These are phyloP conservation scores for Fomitopsis schrenkii DNA, from an alignment of 1,284 basidiomycete genomes.

Conservation along the genomic window DNA sequence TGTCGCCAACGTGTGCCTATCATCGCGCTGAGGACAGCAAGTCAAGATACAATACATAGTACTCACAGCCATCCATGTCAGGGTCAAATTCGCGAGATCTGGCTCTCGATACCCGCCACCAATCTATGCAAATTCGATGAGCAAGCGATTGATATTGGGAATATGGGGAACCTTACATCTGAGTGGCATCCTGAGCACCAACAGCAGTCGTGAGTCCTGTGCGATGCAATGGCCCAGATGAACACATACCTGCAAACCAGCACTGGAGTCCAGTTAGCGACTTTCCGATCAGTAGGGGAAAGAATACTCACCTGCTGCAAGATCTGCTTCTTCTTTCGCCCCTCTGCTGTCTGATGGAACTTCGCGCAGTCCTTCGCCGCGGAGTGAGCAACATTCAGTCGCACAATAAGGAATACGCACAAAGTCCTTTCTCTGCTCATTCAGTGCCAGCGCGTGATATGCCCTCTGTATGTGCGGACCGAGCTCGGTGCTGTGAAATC, in stretches of 20 bases:
- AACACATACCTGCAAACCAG: conserved; percentile 58
- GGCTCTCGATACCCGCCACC: conserved; percentile 66
- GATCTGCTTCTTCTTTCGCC: conserved; percentile 49
- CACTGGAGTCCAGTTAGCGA: conserved; percentile 35
- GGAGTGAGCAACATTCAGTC: not conserved
- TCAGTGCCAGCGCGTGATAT: conserved; percentile 63
- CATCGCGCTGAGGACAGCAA: conserved; percentile 7
- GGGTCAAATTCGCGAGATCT: conserved; percentile 61
- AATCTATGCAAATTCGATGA: conserved; percentile 36
- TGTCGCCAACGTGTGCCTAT: conserved; percentile 52
- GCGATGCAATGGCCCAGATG: not conserved
- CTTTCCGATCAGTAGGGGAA: not conserved
- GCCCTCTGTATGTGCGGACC: conserved; percentile 62
- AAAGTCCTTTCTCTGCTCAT: conserved; percentile 63
- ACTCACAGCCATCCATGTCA: conserved; percentile 66
- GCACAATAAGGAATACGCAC: conserved; percentile 33
- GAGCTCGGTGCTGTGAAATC: conserved; percentile 54
- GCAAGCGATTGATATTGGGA: too few relatives aligned
- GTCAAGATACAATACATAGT: not conserved
- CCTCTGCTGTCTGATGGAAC: conserved; percentile 54
- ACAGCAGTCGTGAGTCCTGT: not conserved
- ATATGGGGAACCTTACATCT: conserved; percentile 4
- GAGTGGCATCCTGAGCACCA: conserved; percentile 11
- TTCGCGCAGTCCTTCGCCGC: conserved; percentile 50
- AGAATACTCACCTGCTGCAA: conserved; percentile 45